phyloP scores from a whole-genome alignment of 345 rosid genomes.

The Eucalyptus shirleyi region DNA sequence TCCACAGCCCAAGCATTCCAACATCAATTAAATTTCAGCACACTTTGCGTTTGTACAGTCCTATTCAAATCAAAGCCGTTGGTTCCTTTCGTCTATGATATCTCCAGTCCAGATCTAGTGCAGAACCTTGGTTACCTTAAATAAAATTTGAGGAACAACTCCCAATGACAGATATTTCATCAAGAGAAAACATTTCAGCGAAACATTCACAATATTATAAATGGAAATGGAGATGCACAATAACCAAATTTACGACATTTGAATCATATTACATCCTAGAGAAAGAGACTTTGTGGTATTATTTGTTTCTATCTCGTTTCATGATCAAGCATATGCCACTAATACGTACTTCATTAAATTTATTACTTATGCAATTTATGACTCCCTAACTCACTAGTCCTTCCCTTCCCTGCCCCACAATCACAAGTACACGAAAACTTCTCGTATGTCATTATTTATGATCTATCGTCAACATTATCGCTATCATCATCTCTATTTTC shows the following conservation, averaged over 20 bases:
- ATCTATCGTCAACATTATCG: background rate
- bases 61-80: too few species aligned
- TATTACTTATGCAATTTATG: too few species aligned
- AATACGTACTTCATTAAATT: background rate
- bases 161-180: too few species aligned
- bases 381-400: background rate
- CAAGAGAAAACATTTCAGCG: too few species aligned
- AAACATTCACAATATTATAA: background rate
- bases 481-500: background rate
- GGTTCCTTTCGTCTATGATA: too few species aligned
- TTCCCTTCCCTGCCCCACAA: background rate
- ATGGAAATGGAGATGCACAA: background rate
- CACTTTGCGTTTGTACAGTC: too few species aligned
- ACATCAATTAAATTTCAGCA: background rate
- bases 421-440: background rate
- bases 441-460: background rate
- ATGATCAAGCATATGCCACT: background rate
- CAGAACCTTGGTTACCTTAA: too few species aligned
- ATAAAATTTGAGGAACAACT: too few species aligned
- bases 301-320: background rate
- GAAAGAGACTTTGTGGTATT: background rate
- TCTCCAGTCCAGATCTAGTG: too few species aligned
- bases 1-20: constrained; percentile 11
- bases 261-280: background rate
- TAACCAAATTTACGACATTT: background rate